phyloP scores from a whole-genome alignment of 2,329 filamentous ascomycete species.

The Bertia moriformis region DNA sequence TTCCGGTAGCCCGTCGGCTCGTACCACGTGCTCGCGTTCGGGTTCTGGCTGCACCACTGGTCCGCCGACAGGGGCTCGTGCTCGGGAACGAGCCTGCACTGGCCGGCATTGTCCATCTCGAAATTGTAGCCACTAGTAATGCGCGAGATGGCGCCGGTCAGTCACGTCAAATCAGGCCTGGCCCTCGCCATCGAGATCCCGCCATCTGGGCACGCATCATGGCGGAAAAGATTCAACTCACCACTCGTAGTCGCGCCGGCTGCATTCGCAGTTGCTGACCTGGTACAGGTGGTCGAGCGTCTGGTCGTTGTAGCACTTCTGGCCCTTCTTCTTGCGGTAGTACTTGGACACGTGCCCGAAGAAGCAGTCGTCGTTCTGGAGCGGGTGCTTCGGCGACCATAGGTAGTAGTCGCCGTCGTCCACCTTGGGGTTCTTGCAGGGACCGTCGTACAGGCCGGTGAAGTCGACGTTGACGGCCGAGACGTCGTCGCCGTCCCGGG shows the following conservation, averaged over 20 bases:
- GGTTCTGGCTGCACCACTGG: slow-evolving; percentile 41
- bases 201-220: background rate
- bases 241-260: slow-evolving; percentile 83
- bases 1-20: slow-evolving; percentile 77
- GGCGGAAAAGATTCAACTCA: too few relatives aligned
- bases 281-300: slow-evolving; percentile 57
- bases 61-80: slow-evolving; percentile 39
- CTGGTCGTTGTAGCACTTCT: slow-evolving; percentile 69
- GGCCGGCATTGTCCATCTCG: slow-evolving; percentile 61
- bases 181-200: too few relatives aligned
- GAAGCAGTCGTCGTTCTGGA: slow-evolving; percentile 65
- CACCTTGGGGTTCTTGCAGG: slow-evolving; percentile 57
- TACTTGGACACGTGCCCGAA: slow-evolving; percentile 87
- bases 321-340: slow-evolving; percentile 68
- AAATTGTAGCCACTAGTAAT: slow-evolving; percentile 80
- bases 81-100: slow-evolving; percentile 65
- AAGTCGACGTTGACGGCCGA: slow-evolving; percentile 82
- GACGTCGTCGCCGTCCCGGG: slow-evolving; percentile 41
- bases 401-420: slow-evolving; percentile 62
- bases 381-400: slow-evolving; percentile 77
- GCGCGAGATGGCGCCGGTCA: background rate
- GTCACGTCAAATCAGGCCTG: too few relatives aligned
- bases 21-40: slow-evolving; percentile 63
- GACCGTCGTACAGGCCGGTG: slow-evolving; percentile 57
- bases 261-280: slow-evolving; percentile 70